Evolutionary conservation across 192 early-diverging fungal species (phyloP).

Genomic region (Backusella sp.): DNA sequence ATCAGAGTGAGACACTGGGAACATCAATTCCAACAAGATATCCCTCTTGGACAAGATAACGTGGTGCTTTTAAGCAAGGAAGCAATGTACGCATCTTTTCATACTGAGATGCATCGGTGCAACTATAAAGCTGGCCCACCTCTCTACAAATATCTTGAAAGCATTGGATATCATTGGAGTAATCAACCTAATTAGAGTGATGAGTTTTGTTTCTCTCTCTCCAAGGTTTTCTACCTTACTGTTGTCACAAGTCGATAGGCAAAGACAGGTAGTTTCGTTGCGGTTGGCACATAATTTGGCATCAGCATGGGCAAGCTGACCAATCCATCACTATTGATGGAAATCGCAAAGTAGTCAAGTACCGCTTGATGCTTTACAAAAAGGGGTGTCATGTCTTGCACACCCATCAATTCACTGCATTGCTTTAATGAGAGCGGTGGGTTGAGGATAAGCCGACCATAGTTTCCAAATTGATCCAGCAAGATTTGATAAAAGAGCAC

Average conservation of each 20-base stretch:
- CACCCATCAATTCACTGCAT: not conserved
- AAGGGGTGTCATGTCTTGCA: not conserved
- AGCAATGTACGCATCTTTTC: not conserved
- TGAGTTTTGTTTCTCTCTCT: not conserved
- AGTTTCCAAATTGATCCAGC: not conserved
- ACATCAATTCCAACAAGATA: slow-evolving; percentile 1
- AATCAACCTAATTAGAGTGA: not conserved
- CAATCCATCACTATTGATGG: not conserved
- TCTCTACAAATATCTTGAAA: slow-evolving; percentile 5
- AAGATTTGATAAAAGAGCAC: slow-evolving; percentile 13
- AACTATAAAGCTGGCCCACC: not conserved
- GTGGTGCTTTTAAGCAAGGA: not conserved
- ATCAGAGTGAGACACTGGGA: not conserved
- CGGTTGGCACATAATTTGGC: not conserved
- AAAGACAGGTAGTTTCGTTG: slow-evolving; percentile 5
- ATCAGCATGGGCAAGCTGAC: not conserved
- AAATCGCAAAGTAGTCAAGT: not conserved
- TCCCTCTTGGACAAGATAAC: not conserved
- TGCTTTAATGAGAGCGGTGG: slow-evolving; percentile 1
- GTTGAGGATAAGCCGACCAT: not conserved
- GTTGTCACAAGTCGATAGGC: not conserved
- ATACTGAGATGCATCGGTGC: not conserved
- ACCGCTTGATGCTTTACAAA: not conserved
- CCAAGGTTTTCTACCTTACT: not conserved
- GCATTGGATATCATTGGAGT: not conserved